phyloP scores from a whole-genome alignment of 345 rosid species.

The Brassica incana region DNA sequence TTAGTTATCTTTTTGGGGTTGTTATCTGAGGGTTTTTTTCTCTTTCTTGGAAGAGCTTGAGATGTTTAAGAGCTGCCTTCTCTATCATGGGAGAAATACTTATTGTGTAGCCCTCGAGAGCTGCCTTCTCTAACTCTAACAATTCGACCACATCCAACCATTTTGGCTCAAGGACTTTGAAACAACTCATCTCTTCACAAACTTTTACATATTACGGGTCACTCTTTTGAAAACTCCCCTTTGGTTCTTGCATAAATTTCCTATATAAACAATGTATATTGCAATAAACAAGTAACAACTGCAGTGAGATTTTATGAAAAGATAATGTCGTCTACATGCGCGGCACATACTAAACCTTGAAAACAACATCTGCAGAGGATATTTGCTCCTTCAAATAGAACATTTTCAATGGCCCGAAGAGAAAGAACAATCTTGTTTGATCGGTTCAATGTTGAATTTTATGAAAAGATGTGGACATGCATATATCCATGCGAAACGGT shows the following conservation, averaged over 20 bases:
- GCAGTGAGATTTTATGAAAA: neutral
- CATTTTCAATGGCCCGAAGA: neutral
- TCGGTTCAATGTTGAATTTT: neutral
- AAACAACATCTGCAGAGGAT: neutral
- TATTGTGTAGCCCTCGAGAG: neutral
- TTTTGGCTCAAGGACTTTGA: slow-evolving; percentile 10
- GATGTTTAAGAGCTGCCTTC: neutral
- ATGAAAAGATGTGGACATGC: neutral
- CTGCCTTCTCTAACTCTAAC: neutral
- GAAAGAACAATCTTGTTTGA: neutral
- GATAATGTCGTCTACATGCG: neutral
- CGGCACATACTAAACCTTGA: neutral
- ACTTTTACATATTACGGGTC: neutral
- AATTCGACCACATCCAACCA: neutral
- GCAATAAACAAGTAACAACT: neutral
- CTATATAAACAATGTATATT: neutral
- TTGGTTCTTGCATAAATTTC: neutral
- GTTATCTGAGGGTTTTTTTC: neutral
- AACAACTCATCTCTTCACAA: neutral
- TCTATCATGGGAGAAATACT: neutral
- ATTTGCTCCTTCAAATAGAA: neutral
- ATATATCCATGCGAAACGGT: slow-evolving; percentile 19
- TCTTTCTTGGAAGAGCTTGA: neutral
- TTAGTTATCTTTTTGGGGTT: neutral
- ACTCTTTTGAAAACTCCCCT: neutral